Evolutionary conservation across 2,329 filamentous ascomycete species (phyloP), one percentile per base, ranked within the genome.

Genomic region (Xylariaceae sp.): DNA sequence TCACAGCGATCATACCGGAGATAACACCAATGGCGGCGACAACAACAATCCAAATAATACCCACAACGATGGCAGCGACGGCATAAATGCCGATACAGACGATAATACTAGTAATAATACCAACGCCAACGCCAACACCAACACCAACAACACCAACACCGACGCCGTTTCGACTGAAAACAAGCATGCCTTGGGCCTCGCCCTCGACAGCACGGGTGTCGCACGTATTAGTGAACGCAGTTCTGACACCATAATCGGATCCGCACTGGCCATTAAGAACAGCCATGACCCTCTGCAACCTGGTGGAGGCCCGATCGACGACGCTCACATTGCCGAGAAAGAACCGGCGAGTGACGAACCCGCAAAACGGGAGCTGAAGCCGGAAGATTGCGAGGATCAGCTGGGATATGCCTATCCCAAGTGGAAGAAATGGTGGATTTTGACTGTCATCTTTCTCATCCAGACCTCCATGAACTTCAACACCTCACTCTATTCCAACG

Each of bases 381-480:
- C 68, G 47, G 63, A 67, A 35, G 84, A 87, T 62, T 87, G 84
- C 70, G 85, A 84, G 67, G 76, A 80, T 26, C 76, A 88, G 64
- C 75, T 89, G 0, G 85, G 84, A 50, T 88, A 78, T 66, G 73
- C 74, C 6, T 89, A 81, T 59, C 72, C 84, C 0, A 68, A 60
- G 9, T 77, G 72, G 73, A 86, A 83, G 72, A 89, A 89, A 72
- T 89, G 86, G 86, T 81, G 75, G 65, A 87, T 89, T 63, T 78
- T 89, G 53, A 78, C 77, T n/a, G 77, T 88, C 67, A 87, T 89
- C 68, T 88, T 88, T 73, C 73, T 85, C 62, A 85, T 89, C 3
- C 86, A 89, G 67, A 80, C 84, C 1, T 88, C 86, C 3, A 89
- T 89, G 86, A 89, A 89, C 74, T 87, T 89, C 75, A 89, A 89